Evolutionary conservation across 2,329 filamentous ascomycete genomes (phyloP), one percentile per base, ranked within the genome.

Genomic region (Ascochyta pisi): DNA sequence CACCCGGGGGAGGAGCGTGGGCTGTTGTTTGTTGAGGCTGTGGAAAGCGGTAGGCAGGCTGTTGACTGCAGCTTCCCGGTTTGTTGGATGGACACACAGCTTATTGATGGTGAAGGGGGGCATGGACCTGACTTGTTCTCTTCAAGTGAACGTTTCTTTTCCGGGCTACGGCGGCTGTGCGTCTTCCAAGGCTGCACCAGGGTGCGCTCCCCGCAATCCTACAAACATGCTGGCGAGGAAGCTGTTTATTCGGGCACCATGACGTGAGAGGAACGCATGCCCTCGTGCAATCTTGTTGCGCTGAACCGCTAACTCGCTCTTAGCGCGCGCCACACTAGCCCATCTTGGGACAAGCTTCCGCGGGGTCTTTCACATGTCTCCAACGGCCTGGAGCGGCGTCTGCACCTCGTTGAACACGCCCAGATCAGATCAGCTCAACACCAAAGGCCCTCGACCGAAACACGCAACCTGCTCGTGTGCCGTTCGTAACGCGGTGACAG

Each of bases 181-280:
- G 37, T 44, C n/a, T 31, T 38, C 42, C 42, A 42, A 43, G 41
- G 33, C 42, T 56, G 43, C 43, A 48, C 53, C 23, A 33, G 33
- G 12, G 48, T 48, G 53, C 53, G n/a, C 47, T 51, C 53, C 47
- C 53, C 53, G 53, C 48, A 56, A 34, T 31, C 42, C 15, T 39
- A 23, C 48, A 47, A 35, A 47, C 53, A 56, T 56, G 47, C 38
- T 48, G 42, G 47, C 42, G 42, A 47, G 43, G 52, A 51, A 43
- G 52, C 46, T 48, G 40, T 50, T 50, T 26, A 31, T 48, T 39
- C 16, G 37, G 16, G 9, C 37, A 39, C 46, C 42, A 56, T 56
- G 53, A 56, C 53, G 53, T 56, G 42, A 56, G 53, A 48, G 53
- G 15, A 51, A 51, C 53, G 47, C 47, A 56, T 35, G 35, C 46